These are phyloP conservation scores for Paramecium primaurelia DNA, from an alignment of 73 alveolate species.

Conservation along the genomic window DNA sequence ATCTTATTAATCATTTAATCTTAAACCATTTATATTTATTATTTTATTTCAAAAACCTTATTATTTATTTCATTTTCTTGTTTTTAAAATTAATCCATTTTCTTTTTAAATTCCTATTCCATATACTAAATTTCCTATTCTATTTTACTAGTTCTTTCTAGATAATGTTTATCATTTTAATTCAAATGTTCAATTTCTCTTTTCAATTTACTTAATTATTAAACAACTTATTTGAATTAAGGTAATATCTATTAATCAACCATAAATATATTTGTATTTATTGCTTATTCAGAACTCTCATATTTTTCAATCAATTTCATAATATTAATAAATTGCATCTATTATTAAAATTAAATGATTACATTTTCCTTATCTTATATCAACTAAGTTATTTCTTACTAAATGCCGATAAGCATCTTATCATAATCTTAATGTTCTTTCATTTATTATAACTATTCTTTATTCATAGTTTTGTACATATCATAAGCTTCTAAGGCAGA, in stretches of 20 bases:
- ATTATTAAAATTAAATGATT: neutral
- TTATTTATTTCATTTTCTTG: neutral
- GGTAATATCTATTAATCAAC: conserved; percentile 27
- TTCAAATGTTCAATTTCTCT: conserved; percentile 5
- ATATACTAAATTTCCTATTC: neutral
- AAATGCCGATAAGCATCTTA: neutral
- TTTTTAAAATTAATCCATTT: neutral
- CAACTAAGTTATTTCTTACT: neutral
- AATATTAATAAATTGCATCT: neutral
- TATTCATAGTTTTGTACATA: neutral
- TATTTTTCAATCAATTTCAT: conserved; percentile 10
- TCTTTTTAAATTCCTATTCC: conserved; percentile 20
- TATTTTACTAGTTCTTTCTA: neutral
- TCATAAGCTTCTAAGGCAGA: neutral
- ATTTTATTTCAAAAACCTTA: neutral
- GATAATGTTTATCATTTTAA: neutral
- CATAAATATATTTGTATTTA: neutral
- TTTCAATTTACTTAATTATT: conserved; percentile 10
- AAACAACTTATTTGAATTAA: neutral
- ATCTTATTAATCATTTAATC: neutral
- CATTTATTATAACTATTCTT: neutral
- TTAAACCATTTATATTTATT: neutral
- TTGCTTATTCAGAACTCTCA: neutral
- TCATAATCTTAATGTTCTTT: conserved; percentile 3
- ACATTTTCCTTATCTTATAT: neutral